Evolutionary conservation across 2,329 filamentous ascomycete genomes (phyloP).

Genomic region (Venturia oleaginea): DNA sequence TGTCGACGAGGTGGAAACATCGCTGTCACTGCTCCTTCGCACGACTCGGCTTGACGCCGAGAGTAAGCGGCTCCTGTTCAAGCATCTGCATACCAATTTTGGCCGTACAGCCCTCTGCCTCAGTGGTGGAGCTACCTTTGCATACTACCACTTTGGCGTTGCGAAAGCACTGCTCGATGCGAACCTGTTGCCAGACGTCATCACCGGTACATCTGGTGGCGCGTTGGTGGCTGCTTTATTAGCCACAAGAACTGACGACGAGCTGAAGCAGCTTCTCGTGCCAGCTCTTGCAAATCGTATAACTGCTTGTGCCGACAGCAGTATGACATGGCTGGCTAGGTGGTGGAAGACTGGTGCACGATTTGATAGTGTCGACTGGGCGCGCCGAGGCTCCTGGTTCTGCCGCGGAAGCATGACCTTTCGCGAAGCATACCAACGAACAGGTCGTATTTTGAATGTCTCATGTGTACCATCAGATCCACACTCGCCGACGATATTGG

Average conservation of each 20-base stretch:
- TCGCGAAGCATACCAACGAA: slow-evolving; percentile 85
- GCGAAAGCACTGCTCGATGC: slow-evolving; percentile 83
- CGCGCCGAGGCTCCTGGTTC: slow-evolving; percentile 78
- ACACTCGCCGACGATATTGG: slow-evolving; percentile 82
- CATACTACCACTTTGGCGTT: slow-evolving; percentile 94
- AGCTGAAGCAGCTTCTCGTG: slow-evolving; percentile 74
- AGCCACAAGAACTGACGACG: slow-evolving; percentile 83
- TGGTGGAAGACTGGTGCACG: slow-evolving; percentile 92
- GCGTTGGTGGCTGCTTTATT: slow-evolving; percentile 81
- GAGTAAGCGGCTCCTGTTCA: slow-evolving; percentile 74
- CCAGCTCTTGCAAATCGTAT: slow-evolving; percentile 81
- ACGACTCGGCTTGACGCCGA: slow-evolving; percentile 60
- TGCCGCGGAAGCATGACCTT: slow-evolving; percentile 88
- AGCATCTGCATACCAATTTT: slow-evolving; percentile 81
- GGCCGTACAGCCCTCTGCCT: slow-evolving; percentile 88
- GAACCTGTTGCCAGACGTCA: slow-evolving; percentile 78
- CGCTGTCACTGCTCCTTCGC: slow-evolving; percentile 57
- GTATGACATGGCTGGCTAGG: slow-evolving; percentile 65
- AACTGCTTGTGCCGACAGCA: slow-evolving; percentile 71
- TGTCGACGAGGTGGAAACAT: slow-evolving; percentile 69
- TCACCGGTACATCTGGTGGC: slow-evolving; percentile 92
- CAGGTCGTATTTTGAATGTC: slow-evolving; percentile 89
- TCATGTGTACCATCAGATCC: slow-evolving; percentile 93
- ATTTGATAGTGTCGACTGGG: slow-evolving; percentile 93
- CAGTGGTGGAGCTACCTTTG: slow-evolving; percentile 87